Evolutionary conservation across 495 filamentous ascomycete species (phyloP).

Genomic region (Podospora appendiculata): DNA sequence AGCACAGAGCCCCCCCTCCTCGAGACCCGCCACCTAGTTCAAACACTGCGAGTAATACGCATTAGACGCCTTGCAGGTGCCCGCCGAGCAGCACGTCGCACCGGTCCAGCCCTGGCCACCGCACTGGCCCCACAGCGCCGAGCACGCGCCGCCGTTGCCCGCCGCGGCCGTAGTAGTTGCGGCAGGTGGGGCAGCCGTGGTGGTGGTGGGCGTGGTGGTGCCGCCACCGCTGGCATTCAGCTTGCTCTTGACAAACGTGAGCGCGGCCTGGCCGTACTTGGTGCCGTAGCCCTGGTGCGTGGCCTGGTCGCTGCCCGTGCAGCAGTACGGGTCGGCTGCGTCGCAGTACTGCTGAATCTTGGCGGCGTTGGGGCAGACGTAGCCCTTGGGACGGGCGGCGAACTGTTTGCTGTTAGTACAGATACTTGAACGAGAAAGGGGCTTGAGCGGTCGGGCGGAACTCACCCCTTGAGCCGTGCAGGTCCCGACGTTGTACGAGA

Average conservation of each 20-base stretch:
- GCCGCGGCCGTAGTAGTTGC: slow-evolving; percentile 6
- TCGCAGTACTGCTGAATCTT: slow-evolving; percentile 59
- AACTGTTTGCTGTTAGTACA: slow-evolving; percentile 28
- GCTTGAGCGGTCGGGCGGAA: slow-evolving; percentile 4
- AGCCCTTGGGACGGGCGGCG: slow-evolving; percentile 47
- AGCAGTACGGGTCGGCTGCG: slow-evolving; percentile 55
- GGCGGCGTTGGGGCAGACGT: slow-evolving; percentile 37
- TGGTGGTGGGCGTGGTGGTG: slow-evolving; percentile 3
- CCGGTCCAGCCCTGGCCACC: slow-evolving; percentile 24
- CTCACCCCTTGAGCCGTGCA: slow-evolving; percentile 51
- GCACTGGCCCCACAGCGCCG: slow-evolving; percentile 22
- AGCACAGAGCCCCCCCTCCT: too few relatives aligned
- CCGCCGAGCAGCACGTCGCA: slow-evolving; percentile 17
- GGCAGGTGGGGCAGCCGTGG: not conserved
- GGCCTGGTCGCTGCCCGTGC: slow-evolving; percentile 49
- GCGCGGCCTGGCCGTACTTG: slow-evolving; percentile 50
- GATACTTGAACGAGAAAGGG: not conserved
- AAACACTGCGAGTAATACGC: slow-evolving; percentile 32
- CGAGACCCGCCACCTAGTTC: not conserved
- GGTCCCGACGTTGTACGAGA: slow-evolving; percentile 56
- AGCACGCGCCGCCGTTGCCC: slow-evolving; percentile 17
- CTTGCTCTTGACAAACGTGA: slow-evolving; percentile 47
- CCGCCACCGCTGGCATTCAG: slow-evolving; percentile 14
- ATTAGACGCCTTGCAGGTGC: slow-evolving; percentile 22
- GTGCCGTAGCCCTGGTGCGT: slow-evolving; percentile 51